These are phyloP conservation scores for Geotrichum candidum DNA, from an alignment of 1,139 yeast species.

Conservation along the genomic window DNA sequence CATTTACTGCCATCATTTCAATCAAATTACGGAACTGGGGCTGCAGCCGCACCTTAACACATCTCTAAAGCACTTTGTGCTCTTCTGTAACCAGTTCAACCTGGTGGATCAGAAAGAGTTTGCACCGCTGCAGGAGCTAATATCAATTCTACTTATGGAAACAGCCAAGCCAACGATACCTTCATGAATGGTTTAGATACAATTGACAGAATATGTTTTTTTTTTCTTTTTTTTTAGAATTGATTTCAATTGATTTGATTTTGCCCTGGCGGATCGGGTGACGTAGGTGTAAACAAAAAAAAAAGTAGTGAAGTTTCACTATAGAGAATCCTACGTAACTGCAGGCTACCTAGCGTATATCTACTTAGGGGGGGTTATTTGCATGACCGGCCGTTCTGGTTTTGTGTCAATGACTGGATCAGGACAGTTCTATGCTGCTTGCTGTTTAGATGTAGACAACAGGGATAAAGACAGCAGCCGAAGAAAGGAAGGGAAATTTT, in stretches of 20 bases:
- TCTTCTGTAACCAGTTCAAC: conserved; percentile 78
- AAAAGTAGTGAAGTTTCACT: too few relatives aligned
- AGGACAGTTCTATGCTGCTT: not conserved
- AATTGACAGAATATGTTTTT: not conserved
- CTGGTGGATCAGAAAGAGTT: conserved; percentile 74
- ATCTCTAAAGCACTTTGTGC: conserved; percentile 85
- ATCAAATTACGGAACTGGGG: conserved; percentile 86
- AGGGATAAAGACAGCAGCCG: not conserved
- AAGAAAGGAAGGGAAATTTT: not conserved
- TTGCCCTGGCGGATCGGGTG: not conserved
- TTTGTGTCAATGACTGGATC: not conserved
- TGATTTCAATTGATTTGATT: too few relatives aligned
- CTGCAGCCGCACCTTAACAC: conserved; percentile 91
- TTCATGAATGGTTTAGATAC: not conserved
- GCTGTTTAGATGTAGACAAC: not conserved
- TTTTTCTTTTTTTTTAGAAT: not conserved
- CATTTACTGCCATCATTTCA: conserved; percentile 95
- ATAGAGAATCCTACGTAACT: not conserved
- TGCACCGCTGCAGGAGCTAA: conserved; percentile 88
- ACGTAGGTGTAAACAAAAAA: too few relatives aligned
- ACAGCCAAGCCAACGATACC: conserved; percentile 19
- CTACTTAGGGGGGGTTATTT: not conserved
- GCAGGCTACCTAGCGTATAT: not conserved
- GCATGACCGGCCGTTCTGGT: not conserved
- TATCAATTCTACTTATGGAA: conserved; percentile 54